Evolutionary conservation across 768 basidiomycete species (phyloP), one percentile per base, ranked within the genome.

Genomic region (Gautieria morchelliformis): DNA sequence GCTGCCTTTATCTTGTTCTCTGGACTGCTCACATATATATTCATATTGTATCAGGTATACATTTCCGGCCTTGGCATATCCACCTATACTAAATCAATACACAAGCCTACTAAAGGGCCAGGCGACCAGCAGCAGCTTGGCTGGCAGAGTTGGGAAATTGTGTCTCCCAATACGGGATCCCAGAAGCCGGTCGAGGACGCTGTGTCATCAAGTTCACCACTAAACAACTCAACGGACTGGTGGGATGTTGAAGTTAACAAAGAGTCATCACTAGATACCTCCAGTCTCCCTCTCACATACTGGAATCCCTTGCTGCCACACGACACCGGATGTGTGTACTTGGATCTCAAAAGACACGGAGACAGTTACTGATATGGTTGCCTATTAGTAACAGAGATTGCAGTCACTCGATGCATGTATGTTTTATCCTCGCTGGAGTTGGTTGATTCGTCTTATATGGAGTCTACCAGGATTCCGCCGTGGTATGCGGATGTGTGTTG

Each of bases 11-110:
- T 88, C 47, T 75, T 77, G 12, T 88, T 95, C 71, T 81, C 82
- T 15, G 78, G 78, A 57, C 74, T 90, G 44, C 84, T 94, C 54
- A 80, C 83, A 1, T 87, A 84, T 66, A 71, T 89, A 35, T 89
- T 91, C 65, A 73, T 93, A 20, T 81, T 95, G 33, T 87, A 91
- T 64, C 88, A 90, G 66, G 91, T 91, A 30, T 94, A 92, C 92
- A 92, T 94, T 64, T 78, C 86, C 7, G 95, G 89, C 89, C 92
- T 89, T 45, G 65, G 78, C 3, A 75, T 93, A 0, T 68, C n/a
- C 42, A 3, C 8, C 71, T 2, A 67, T 76, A 32, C 49, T 15
- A 24, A n/a, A 3, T 27, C 33, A 22, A 24, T 48, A 2, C 37
- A 17, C 20, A 58, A 63, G 20, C 52, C 55, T 11, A 45, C 59